phyloP scores from a whole-genome alignment of 73 alveolate species.

The Effrenium voratum region DNA sequence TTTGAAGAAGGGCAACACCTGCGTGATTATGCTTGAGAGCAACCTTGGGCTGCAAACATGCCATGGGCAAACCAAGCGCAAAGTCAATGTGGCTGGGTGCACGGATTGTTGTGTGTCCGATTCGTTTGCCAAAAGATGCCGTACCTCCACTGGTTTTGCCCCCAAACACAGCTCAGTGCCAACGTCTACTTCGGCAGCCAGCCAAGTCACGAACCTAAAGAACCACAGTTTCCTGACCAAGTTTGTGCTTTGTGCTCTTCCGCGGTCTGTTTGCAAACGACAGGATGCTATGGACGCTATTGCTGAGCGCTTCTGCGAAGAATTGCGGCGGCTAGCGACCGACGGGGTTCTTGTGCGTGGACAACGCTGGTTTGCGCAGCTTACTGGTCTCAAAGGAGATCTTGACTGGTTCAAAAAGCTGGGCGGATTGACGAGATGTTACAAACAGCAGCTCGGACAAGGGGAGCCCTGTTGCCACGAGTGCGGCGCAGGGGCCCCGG shows the following conservation, averaged over 20 bases:
- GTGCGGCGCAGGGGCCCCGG: slow-evolving; percentile 14
- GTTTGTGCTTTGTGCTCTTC: background rate
- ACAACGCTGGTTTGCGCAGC: background rate
- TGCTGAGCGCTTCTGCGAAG: background rate
- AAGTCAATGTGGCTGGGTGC: background rate
- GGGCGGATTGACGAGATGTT: background rate
- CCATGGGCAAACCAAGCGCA: background rate
- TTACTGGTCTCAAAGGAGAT: slow-evolving; percentile 43
- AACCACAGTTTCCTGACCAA: slow-evolving; percentile 23
- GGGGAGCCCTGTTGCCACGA: slow-evolving; percentile 23
- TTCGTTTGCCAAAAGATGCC: background rate
- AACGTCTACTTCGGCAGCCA: background rate
- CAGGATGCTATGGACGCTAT: background rate
- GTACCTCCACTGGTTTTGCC: background rate
- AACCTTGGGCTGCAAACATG: background rate
- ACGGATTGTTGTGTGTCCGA: background rate
- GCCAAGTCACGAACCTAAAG: background rate
- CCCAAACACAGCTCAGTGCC: background rate
- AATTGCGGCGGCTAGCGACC: background rate
- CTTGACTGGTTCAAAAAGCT: slow-evolving; percentile 18
- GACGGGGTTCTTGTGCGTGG: background rate
- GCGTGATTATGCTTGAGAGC: background rate
- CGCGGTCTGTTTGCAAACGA: background rate
- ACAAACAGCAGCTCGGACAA: background rate
- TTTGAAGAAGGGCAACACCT: slow-evolving; percentile 19